These are phyloP conservation scores for Glaciozyma antarctica DNA, from an alignment of 768 basidiomycete species.

Conservation along the genomic window DNA sequence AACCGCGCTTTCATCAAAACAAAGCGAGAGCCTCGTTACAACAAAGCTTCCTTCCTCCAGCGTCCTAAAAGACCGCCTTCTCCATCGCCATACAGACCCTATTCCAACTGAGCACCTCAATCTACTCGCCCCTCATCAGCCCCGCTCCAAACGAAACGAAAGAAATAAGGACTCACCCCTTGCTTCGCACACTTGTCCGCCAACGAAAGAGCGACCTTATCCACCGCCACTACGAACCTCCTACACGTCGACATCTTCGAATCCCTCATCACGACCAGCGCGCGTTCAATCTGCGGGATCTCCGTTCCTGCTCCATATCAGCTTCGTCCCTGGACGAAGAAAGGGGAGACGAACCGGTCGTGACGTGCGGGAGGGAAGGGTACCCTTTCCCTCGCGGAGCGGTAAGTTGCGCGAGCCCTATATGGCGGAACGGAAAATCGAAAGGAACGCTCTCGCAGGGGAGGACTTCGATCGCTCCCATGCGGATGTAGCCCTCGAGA, in stretches of 20 bases:
- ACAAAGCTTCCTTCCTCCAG: too few relatives aligned
- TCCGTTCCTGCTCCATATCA: background rate
- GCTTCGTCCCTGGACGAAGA: background rate
- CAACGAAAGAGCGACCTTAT: background rate
- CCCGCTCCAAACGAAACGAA: too few relatives aligned
- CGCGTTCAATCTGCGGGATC: constrained; percentile 12
- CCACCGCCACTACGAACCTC: constrained; percentile 17
- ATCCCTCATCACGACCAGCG: background rate
- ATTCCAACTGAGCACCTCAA: background rate
- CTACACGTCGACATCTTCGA: background rate
- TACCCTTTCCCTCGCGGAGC: background rate
- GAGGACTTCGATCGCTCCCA: background rate
- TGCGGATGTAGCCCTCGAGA: background rate
- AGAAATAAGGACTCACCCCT: constrained; percentile 3
- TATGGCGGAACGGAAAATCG: background rate
- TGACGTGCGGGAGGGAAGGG: background rate
- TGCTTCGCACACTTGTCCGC: background rate
- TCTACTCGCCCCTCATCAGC: background rate
- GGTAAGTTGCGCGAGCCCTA: background rate
- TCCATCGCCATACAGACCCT: background rate
- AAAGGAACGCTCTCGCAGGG: background rate
- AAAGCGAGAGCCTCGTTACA: too few relatives aligned
- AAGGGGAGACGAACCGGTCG: background rate
- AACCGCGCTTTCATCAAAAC: too few relatives aligned
- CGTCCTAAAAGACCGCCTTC: background rate